Conservation (phyloP, 2,329 filamentous ascomycete genomes). For the Periglandula ipomoeae region DNA sequence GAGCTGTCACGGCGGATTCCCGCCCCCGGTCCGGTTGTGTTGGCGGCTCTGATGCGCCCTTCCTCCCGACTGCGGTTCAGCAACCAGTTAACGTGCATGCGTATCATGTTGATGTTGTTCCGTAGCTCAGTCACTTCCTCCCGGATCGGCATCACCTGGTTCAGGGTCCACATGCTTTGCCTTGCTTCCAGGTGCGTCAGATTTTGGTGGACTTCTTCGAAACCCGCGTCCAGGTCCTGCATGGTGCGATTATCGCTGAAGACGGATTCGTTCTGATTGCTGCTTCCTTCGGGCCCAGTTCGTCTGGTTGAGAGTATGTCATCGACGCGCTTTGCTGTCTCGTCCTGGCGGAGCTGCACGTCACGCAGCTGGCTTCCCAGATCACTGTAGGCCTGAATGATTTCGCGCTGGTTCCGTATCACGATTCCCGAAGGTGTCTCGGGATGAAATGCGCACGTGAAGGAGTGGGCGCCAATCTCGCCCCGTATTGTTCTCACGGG, state of each 20-base stretch:
- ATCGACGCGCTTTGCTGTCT: slow-evolving; percentile 22
- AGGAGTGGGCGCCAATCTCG: slow-evolving; percentile 35
- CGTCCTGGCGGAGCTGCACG: slow-evolving; percentile 24
- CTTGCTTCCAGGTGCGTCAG: slow-evolving; percentile 50
- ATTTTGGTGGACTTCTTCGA: slow-evolving; percentile 48
- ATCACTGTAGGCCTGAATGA: slow-evolving; percentile 34
- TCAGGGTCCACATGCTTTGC: slow-evolving; percentile 52
- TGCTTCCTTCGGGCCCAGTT: slow-evolving; percentile 8
- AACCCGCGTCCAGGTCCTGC: slow-evolving; percentile 34
- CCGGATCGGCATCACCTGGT: slow-evolving; percentile 51
- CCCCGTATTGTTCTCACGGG: slow-evolving; percentile 24
- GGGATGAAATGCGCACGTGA: slow-evolving; percentile 41
- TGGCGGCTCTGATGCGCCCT: slow-evolving; percentile 29
- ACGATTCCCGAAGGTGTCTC: slow-evolving; percentile 42
- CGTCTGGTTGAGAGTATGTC: slow-evolving; percentile 29
- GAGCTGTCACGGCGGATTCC: slow-evolving; percentile 23
- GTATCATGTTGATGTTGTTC: slow-evolving; percentile 47
- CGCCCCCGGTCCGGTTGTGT: slow-evolving; percentile 21
- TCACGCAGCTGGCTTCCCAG: slow-evolving; percentile 26
- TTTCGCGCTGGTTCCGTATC: slow-evolving; percentile 35
- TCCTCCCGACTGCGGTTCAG: slow-evolving; percentile 44
- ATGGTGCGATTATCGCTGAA: slow-evolving; percentile 38
- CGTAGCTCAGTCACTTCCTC: slow-evolving; percentile 53
- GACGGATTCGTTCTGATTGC: slow-evolving; percentile 25
- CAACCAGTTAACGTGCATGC: slow-evolving; percentile 51